These are phyloP conservation scores for Aegilops sharonensis DNA, from an alignment of 176 grass and related monocot species.

Conservation along the genomic window DNA sequence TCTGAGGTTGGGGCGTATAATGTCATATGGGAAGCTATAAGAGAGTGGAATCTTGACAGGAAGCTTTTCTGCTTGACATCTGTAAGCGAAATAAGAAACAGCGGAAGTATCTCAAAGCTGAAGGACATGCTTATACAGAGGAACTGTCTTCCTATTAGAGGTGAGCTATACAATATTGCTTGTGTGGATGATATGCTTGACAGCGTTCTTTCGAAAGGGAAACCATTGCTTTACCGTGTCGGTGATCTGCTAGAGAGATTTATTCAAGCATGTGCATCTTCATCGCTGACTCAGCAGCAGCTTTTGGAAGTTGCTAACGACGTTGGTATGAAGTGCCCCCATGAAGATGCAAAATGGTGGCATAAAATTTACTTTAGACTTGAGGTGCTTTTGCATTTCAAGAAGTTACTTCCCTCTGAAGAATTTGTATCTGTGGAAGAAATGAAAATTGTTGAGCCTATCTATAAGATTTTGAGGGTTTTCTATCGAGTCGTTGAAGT, in stretches of 20 bases:
- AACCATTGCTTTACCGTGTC: slow-evolving; percentile 34
- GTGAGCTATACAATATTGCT: slow-evolving; percentile 43
- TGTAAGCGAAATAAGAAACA: slow-evolving; percentile 30
- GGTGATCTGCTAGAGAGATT: slow-evolving; percentile 42
- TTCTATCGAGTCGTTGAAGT: slow-evolving; percentile 48
- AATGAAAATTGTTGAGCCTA: slow-evolving; percentile 19
- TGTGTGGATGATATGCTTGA: slow-evolving; percentile 46
- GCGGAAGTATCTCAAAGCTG: slow-evolving; percentile 21
- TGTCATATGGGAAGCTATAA: slow-evolving; percentile 53
- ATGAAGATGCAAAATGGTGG: slow-evolving; percentile 49
- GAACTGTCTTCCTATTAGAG: slow-evolving; percentile 42
- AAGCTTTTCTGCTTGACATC: slow-evolving; percentile 49
- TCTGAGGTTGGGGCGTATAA: slow-evolving; percentile 40
- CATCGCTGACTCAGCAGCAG: slow-evolving; percentile 28
- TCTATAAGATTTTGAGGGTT: slow-evolving; percentile 46
- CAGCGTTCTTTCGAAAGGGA: slow-evolving; percentile 36
- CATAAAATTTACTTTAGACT: slow-evolving; percentile 51
- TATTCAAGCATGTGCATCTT: slow-evolving; percentile 14
- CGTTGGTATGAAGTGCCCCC: slow-evolving; percentile 47
- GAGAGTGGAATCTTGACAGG: slow-evolving; percentile 56
- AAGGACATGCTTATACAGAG: slow-evolving; percentile 36
- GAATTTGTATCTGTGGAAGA: slow-evolving; percentile 41
- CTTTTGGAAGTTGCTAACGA: slow-evolving; percentile 32
- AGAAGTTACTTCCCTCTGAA: slow-evolving; percentile 39
- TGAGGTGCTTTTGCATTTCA: slow-evolving; percentile 45